Conservation (phyloP, 768 basidiomycete species). For the Fibroporia radiculosa region DNA sequence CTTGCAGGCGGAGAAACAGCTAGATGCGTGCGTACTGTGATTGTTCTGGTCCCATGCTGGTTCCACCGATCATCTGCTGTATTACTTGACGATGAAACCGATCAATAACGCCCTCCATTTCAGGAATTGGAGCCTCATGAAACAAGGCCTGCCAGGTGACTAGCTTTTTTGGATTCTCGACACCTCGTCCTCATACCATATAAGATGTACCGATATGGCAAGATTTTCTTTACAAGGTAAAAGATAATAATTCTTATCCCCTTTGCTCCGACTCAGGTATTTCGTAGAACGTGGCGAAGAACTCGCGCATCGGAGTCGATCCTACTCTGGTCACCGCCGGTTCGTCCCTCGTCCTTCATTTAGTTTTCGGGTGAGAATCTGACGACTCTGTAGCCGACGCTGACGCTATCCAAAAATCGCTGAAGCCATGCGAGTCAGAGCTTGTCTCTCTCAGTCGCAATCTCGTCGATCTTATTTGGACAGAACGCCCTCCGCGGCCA, state of each 20-base stretch:
- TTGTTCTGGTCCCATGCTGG: neutral
- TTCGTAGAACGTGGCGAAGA: conserved; percentile 48
- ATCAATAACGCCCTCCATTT: neutral
- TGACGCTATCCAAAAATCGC: conserved; percentile 47
- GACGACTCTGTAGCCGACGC: conserved; percentile 46
- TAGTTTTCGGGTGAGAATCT: neutral
- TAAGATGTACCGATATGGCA: conserved; percentile 88
- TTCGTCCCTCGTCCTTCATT: conserved; percentile 23
- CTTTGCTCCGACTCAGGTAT: neutral
- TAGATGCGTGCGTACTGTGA: conserved; percentile 57
- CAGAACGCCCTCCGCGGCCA: conserved; percentile 61
- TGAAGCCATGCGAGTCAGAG: conserved; percentile 44
- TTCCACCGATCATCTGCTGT: neutral
- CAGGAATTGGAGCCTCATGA: conserved; percentile 92
- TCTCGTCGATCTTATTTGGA: conserved; percentile 76
- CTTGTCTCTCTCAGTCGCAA: conserved; percentile 66
- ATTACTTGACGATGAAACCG: no score
- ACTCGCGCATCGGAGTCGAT: conserved; percentile 75
- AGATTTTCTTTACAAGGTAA: conserved; percentile 70
- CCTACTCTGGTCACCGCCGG: conserved; percentile 64
- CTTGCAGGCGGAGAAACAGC: conserved; percentile 83
- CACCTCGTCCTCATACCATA: conserved; percentile 5
- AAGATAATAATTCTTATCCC: neutral
- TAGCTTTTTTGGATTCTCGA: conserved; percentile 3
- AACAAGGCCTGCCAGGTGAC: conserved; percentile 75